Evolutionary conservation across 2,329 filamentous ascomycete genomes (phyloP).

Genomic region (Pyrenochaeta sp.): DNA sequence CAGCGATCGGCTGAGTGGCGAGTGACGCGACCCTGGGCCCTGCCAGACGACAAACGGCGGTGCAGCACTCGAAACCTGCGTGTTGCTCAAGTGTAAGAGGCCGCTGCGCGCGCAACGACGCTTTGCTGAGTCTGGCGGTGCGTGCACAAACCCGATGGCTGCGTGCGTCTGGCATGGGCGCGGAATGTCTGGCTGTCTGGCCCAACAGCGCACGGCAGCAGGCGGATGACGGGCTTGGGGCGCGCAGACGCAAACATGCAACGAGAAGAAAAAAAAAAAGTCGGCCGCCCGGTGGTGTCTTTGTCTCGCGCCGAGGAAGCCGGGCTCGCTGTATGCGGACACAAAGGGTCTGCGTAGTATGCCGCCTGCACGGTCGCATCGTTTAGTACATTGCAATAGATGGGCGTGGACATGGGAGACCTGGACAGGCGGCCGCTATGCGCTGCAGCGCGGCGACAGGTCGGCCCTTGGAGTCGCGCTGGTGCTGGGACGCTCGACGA

Average conservation of each 20-base stretch:
- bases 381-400: too few relatives aligned
- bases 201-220: slow-evolving; percentile 14
- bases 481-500: too few relatives aligned
- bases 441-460: too few relatives aligned
- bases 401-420: too few relatives aligned
- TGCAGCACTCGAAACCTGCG: slow-evolving; percentile 35
- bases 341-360: too few relatives aligned
- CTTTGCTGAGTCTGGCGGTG: slow-evolving; percentile 16
- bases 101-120: slow-evolving; percentile 15
- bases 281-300: slow-evolving; percentile 18
- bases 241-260: slow-evolving; percentile 24
- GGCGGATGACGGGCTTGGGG: slow-evolving; percentile 17
- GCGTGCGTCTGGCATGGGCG: slow-evolving; percentile 8
- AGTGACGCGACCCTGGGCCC: slow-evolving; percentile 41
- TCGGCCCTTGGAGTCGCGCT: too few relatives aligned
- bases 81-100: slow-evolving; percentile 20
- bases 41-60: slow-evolving; percentile 38
- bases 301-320: slow-evolving; percentile 24
- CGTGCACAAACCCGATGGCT: slow-evolving; percentile 2
- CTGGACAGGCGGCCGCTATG: too few relatives aligned
- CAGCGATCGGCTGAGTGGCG: too few relatives aligned
- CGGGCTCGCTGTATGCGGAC: too few relatives aligned
- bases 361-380: too few relatives aligned
- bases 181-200: too few relatives aligned
- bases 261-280: too few relatives aligned